A percentile compares a stretch with the other conserved stretches of the same genome.
These are phyloP conservation scores for Garcileccinum viscosum DNA, from an alignment of 1,284 basidiomycete species.

Conservation along the genomic window DNA sequence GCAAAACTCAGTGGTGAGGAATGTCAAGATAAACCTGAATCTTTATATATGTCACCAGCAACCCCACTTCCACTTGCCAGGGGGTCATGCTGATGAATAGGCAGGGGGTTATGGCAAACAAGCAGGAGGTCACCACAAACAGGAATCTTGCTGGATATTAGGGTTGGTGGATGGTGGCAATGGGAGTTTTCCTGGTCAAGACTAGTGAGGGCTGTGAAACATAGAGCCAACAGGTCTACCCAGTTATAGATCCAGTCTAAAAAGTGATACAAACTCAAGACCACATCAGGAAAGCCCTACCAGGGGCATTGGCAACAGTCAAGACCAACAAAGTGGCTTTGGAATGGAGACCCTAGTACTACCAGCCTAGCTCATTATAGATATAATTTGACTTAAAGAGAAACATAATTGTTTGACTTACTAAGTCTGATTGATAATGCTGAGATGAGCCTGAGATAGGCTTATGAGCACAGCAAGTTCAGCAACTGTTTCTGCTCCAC, in stretches of 20 bases:
- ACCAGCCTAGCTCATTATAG: neutral
- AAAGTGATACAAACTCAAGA: neutral
- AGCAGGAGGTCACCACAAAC: neutral
- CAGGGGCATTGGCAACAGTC: neutral
- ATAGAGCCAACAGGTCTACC: neutral
- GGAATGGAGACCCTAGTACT: neutral
- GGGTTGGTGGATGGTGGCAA: neutral
- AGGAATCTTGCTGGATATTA: neutral
- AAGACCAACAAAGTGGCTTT: neutral
- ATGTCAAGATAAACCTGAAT: neutral
- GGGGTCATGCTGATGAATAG: no score
- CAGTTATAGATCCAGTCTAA: neutral
- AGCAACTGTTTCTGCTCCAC: neutral
- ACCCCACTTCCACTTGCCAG: neutral
- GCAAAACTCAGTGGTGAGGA: neutral
- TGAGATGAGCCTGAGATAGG: neutral
- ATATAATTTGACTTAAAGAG: neutral
- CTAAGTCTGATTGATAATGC: neutral
- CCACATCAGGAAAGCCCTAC: neutral
- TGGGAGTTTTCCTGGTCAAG: neutral
- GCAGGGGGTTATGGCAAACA: neutral
- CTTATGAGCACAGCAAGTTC: neutral
- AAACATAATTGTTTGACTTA: neutral
- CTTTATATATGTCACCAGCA: neutral
- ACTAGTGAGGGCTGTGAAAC: neutral